Evolutionary conservation across 257 asterid genomes (phyloP), one percentile per base, ranked within the genome.

Genomic region (Eucommia ulmoides): DNA sequence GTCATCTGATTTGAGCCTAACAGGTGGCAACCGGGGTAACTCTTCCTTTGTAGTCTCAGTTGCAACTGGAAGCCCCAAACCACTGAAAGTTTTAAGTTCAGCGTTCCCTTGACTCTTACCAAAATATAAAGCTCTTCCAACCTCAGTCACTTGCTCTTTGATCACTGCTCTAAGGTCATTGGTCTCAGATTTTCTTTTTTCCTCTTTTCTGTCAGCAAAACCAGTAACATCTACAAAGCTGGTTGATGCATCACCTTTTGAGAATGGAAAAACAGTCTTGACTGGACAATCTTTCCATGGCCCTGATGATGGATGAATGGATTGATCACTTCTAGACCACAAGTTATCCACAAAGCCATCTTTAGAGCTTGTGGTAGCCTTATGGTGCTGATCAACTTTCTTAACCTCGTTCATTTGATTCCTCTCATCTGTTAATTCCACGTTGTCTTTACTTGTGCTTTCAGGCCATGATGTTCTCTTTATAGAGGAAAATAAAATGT

Each of bases 141-240:
- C 84, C 70, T 83, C 96, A 70, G 85, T 92, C 49, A 79, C 92
- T 71, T 83, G 88, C 66, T 79, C 96, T 67, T 83, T 86, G 54
- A 75, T 73, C 54, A 78, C 78, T 33, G 83, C 64, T 58, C 82
- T 79, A 53, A 75, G 59, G 61, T 70, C 78, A 57, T 57, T 65
- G 49, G 70, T 60, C 53, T 71, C 86, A 24, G 74, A 49, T 72
- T 71, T 86, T 65, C 62, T 71, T 66, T 79, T 83, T 1, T 76
- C 94, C 45, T 72, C 87, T 54, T 54, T 79, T 70, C 63, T 82
- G 62, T 69, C 79, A 59, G 52, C 63, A 60, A 60, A 52, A 20
- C 58, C 63, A 20, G 53, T 26, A 49, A 69, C 71, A 67, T 54
- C 55, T 23, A 66, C 78, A 57, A 71, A 72, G 72, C 92, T 76